These are phyloP conservation scores for Trypanosoma platydactyli DNA, from an alignment of 208 protist species.

Conservation along the genomic window DNA sequence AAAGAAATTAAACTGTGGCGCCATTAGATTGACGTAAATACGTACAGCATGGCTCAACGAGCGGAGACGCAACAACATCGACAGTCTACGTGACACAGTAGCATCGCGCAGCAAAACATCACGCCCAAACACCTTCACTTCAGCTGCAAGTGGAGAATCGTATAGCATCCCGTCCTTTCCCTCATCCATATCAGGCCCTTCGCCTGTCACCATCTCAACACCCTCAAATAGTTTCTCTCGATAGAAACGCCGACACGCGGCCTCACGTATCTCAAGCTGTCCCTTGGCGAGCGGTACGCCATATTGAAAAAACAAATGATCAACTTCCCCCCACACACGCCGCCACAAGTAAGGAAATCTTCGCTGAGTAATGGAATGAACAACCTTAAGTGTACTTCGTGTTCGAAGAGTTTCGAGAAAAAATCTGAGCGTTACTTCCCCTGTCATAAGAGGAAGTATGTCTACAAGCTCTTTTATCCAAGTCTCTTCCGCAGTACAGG, in stretches of 20 bases:
- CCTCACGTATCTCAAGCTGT: slow-evolving; percentile 19
- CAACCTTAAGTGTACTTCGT: background rate
- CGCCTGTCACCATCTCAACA: slow-evolving; percentile 27
- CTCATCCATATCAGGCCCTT: slow-evolving; percentile 27
- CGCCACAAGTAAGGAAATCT: slow-evolving; percentile 12
- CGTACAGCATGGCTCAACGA: slow-evolving; percentile 21
- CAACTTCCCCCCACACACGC: slow-evolving; percentile 27
- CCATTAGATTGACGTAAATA: slow-evolving; percentile 13
- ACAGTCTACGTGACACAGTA: slow-evolving; percentile 6
- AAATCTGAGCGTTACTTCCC: slow-evolving; percentile 4
- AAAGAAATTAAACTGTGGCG: slow-evolving; percentile 25
- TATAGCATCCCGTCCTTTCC: background rate
- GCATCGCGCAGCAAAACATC: slow-evolving; percentile 22
- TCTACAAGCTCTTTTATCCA: slow-evolving; percentile 42
- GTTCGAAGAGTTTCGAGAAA: slow-evolving; percentile 6
- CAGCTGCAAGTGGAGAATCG: no score
- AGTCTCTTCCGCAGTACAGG: slow-evolving; percentile 40
- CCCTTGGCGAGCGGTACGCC: slow-evolving; percentile 18
- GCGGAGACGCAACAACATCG: slow-evolving; percentile 11
- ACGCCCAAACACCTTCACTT: slow-evolving; percentile 8
- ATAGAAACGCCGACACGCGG: slow-evolving; percentile 24
- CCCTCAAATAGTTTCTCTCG: slow-evolving; percentile 26
- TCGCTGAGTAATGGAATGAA: background rate
- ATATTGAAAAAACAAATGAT: slow-evolving; percentile 24
- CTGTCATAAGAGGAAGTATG: slow-evolving; percentile 15